These are phyloP conservation scores for Botrytis tulipae DNA, from an alignment of 2,329 filamentous ascomycete species.

Conservation along the genomic window DNA sequence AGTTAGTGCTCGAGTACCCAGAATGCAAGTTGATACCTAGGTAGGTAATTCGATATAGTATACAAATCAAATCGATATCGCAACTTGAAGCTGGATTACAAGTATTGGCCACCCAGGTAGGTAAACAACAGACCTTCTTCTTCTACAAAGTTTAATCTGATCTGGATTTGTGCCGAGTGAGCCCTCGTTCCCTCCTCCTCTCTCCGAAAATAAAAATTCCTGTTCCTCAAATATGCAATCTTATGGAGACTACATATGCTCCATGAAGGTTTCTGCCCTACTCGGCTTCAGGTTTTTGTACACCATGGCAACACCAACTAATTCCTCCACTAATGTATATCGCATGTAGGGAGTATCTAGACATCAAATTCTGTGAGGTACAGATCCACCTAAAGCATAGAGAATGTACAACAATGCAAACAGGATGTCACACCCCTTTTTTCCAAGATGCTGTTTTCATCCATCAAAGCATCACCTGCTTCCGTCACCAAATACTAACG, in stretches of 20 bases:
- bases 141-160: neutral
- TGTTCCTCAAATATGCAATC: neutral
- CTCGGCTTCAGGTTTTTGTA: conserved; percentile 13
- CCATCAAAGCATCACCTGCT: neutral
- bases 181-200: neutral
- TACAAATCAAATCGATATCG: neutral
- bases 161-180: neutral
- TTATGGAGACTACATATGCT: conserved; percentile 16
- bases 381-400: neutral
- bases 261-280: conserved; percentile 12
- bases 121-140: neutral
- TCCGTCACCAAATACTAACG: neutral
- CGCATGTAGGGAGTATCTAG: neutral
- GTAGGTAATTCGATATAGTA: neutral
- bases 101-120: no score
- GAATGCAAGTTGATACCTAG: neutral
- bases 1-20: neutral
- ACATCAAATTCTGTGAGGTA: neutral
- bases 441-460: neutral
- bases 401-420: conserved; percentile 14
- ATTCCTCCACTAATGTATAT: conserved; percentile 1
- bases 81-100: neutral
- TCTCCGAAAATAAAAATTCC: neutral
- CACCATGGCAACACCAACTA: conserved; percentile 13
- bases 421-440: conserved; percentile 12